Evolutionary conservation across 768 basidiomycete genomes (phyloP), one percentile per base, ranked within the genome.

Genomic region (Lentinula sp.): DNA sequence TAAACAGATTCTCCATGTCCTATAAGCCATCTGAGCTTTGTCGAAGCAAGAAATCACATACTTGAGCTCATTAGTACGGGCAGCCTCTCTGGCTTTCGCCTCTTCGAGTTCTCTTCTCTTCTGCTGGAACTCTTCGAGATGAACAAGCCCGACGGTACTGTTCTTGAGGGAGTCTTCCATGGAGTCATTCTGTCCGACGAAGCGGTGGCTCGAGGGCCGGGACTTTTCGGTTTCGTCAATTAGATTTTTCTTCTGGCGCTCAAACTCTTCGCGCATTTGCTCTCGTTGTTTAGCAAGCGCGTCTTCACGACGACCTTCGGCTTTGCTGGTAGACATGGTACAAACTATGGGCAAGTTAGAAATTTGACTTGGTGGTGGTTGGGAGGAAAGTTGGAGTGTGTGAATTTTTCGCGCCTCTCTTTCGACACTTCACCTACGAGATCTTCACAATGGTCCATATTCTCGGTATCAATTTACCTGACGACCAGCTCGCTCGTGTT

Each of bases 141-240:
- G 85, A 2, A 98, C 95, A 16, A 98, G 82, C 64, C 96, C 96
- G 48, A 98, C 85, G 1, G 96, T 98, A 53, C 81, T 88, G 63
- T 93, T 81, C 80, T 96, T 97, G 55, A 98, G 81, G 6, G 85
- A 82, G 62, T 98, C 96, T 72, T 98, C 96, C 81, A 97, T 86
- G 4, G 91, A 93, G 70, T 98, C 95, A 74, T 92, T 85, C 71
- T 95, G 92, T 1, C 93, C 93, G 40, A 96, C 91, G 73, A 98
- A 98, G 63, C 95, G 89, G 70, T 89, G 87, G 3, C 84, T 75
- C 0, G 92, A 91, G 4, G 94, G 91, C 34, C 93, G 88, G 42
- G 91, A 87, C 73, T 95, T 95, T 77, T 96, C 92, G 2, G 94
- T 95, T 75, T 97, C 95, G 70, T 81, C 84, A 67, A 91, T 86